Conservation (phyloP, 768 basidiomycete genomes). For the Antrodiella citrinella region DNA sequence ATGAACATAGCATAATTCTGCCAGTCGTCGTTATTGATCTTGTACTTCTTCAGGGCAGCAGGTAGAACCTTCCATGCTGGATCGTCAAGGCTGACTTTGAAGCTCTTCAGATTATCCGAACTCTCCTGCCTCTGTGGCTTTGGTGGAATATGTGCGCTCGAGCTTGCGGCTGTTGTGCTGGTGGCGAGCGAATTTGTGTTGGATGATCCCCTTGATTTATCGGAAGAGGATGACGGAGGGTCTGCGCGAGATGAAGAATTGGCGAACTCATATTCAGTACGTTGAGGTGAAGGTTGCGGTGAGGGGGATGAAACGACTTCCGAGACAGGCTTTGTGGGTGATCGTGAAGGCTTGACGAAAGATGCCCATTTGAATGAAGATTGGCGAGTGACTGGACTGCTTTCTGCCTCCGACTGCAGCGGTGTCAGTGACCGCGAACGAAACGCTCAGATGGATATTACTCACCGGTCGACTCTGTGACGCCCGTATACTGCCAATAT, state of each 20-base stretch:
- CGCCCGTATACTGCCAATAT: conserved; percentile 38
- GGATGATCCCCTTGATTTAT: conserved; percentile 1
- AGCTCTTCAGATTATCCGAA: conserved; percentile 76
- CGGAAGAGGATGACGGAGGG: conserved; percentile 8
- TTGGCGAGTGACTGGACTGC: conserved; percentile 52
- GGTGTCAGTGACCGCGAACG: conserved; percentile 19
- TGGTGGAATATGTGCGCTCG: conserved; percentile 26
- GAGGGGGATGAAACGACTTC: conserved; percentile 48
- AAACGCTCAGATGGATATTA: neutral
- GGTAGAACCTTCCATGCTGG: conserved; percentile 98
- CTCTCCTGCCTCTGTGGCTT: conserved; percentile 55
- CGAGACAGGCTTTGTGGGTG: conserved; percentile 66
- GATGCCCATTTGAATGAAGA: conserved; percentile 87
- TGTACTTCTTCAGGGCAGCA: conserved; percentile 97
- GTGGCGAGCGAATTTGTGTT: conserved; percentile 1
- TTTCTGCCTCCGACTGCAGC: conserved; percentile 21
- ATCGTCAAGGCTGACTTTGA: conserved; percentile 96
- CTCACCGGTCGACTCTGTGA: conserved; percentile 6
- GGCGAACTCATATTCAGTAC: conserved; percentile 59
- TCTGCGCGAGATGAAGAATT: conserved; percentile 8
- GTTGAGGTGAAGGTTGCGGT: conserved; percentile 76
- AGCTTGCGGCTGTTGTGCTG: conserved; percentile 17
- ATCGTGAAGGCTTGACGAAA: conserved; percentile 67
- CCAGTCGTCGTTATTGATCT: conserved; percentile 98
- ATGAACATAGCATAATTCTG: conserved; percentile 99